Base-by-base conservation (phyloP, 1,139 yeast genomes). In the Hanseniaspora uvarum region DNA sequence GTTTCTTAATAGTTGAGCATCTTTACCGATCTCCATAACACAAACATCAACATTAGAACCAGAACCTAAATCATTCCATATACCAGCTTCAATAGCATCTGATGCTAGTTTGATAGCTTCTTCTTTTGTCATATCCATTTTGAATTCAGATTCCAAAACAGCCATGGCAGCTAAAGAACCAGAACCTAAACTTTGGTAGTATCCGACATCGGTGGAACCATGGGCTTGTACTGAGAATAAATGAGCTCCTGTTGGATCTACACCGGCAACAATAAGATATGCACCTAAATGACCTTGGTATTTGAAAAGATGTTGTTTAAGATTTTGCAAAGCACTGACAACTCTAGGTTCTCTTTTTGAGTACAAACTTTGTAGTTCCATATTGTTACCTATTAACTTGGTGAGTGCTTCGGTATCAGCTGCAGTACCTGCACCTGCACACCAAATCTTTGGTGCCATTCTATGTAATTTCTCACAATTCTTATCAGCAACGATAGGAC, bases 111-210 rank as follows among this genome's bases (percentile, higher is more conserved):
- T 79, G 72, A 89, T 81, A 23, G 97, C 98, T 66, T 87, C 95
- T 51, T 88, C 95, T 67, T 75, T 83, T 24, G 82, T 76, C 75
- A 92, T 71, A 59, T 79, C 86, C 58, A 79, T 81, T 63, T 76
- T 80, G 94, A 95, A 92, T 59, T 81, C 77, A 43, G 94, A 78
- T 70, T 92, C 98, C 63, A 92, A 75, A 23, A 92, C 94, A 2
- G 98, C 96, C 95, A 92, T 92, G 16, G 98, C 98, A 3, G 98
- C 97, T 68, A 92, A 78, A n/a, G 96, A 88, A 58, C 98, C 98
- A 3, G 96, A 86, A 5, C 98, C 98, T 60, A 92, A 75, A 11
- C 96, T 83, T 68, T 83, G 86, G 69, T 88, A 92, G 65, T 80
- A 86, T 10, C 97, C 97, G 56, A 89, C 84, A 69, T 92, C 97